These are phyloP conservation scores for Aspergillus heteromorphus DNA, from an alignment of 495 filamentous ascomycete genomes.

Conservation along the genomic window DNA sequence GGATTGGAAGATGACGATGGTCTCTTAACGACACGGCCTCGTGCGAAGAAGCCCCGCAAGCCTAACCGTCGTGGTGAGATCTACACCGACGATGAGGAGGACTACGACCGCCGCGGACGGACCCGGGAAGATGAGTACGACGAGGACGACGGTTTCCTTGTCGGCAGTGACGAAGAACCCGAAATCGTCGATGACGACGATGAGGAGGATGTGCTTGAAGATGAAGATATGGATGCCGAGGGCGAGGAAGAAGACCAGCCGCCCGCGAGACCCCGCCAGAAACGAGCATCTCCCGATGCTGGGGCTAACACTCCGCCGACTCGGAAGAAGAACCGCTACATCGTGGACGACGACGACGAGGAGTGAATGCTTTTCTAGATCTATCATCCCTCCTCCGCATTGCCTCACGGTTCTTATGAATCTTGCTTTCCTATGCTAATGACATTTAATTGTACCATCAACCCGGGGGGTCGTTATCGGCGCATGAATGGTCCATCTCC, in stretches of 20 bases:
- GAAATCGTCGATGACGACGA: conserved; percentile 55
- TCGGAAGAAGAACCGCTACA: conserved; percentile 43
- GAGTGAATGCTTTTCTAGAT: conserved; percentile 20
- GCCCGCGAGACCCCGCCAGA: conserved; percentile 23
- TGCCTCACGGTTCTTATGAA: neutral
- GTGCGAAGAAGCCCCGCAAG: conserved; percentile 38
- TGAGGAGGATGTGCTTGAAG: conserved; percentile 58
- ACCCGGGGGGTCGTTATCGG: neutral
- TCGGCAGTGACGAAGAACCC: conserved; percentile 66
- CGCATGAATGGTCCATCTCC: conserved; percentile 2
- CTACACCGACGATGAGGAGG: conserved; percentile 52
- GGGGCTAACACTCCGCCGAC: conserved; percentile 31
- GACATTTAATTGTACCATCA: conserved; percentile 8
- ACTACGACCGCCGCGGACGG: conserved; percentile 57
- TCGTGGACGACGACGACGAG: conserved; percentile 45
- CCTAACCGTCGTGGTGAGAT: conserved; percentile 48
- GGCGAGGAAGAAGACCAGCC: conserved; percentile 46
- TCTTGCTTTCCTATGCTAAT: conserved; percentile 7
- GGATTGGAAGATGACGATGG: conserved; percentile 67
- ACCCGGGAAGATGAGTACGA: conserved; percentile 78
- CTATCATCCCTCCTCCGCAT: neutral
- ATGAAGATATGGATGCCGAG: conserved; percentile 53
- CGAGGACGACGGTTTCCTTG: conserved; percentile 72
- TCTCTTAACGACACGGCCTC: conserved; percentile 37
- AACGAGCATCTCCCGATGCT: conserved; percentile 18